Percentiles rank a stretch among this genome's conserved stretches.
These are phyloP conservation scores for Podila epigama DNA, from an alignment of 192 early-diverging fungal genomes.

Conservation along the genomic window DNA sequence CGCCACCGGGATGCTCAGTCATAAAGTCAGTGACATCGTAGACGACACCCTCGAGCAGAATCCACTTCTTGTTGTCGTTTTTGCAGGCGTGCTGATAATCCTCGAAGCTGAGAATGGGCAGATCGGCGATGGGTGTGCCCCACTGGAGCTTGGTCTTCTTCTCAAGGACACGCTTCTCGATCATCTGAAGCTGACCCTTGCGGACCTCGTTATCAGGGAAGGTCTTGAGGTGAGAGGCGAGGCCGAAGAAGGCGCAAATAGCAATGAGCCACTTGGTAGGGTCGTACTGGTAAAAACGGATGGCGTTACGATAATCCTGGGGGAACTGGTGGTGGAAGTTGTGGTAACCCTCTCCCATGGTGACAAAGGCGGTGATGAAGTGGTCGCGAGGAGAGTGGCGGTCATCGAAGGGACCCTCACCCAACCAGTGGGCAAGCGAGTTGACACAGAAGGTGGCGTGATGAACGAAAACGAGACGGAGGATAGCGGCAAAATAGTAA, in stretches of 20 bases:
- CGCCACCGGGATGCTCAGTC: constrained; percentile 91
- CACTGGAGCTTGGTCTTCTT: constrained; percentile 72
- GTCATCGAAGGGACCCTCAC: constrained; percentile 83
- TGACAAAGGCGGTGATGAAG: constrained; percentile 80
- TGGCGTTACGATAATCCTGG: constrained; percentile 87
- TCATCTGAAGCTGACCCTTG: constrained; percentile 84
- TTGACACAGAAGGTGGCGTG: constrained; percentile 93
- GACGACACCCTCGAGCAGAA: constrained; percentile 84
- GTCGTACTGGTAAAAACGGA: constrained; percentile 81
- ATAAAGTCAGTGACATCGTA: constrained; percentile 89
- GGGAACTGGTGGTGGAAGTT: constrained; percentile 94
- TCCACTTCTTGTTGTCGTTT: constrained; percentile 73
- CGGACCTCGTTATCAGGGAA: constrained; percentile 85
- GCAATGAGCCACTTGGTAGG: constrained; percentile 90
- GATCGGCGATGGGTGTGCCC: constrained; percentile 73
- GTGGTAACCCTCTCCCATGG: constrained; percentile 88
- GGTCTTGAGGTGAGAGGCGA: constrained; percentile 78
- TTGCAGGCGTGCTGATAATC: constrained; percentile 64
- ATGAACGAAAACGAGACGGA: constrained; percentile 80
- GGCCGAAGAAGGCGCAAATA: constrained; percentile 63
- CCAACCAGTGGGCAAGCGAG: constrained; percentile 83
- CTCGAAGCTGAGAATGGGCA: constrained; percentile 74
- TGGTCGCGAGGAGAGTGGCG: constrained; percentile 86
- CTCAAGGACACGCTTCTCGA: constrained; percentile 79
- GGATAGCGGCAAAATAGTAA: constrained; percentile 77